Evolutionary conservation across 2,329 filamentous ascomycete species (phyloP), one percentile per base, ranked within the genome.

Genomic region (Paracoccidioides lutzii): DNA sequence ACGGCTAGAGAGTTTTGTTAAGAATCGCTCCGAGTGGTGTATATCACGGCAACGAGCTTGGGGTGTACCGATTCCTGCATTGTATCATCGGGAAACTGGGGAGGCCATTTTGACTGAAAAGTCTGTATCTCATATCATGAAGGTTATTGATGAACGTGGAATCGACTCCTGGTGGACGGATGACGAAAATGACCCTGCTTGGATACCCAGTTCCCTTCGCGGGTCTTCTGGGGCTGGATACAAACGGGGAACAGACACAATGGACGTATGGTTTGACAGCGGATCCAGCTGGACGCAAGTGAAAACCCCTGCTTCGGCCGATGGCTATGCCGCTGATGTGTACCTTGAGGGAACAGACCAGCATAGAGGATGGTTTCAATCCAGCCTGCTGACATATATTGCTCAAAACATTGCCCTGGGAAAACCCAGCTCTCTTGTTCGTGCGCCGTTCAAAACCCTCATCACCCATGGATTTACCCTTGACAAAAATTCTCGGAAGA

Each of bases 251-350:
- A 87, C 78, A 45, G 93, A 98, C 65, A 98, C 93, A 0, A 98
- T 98, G 93, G 93, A 98, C 69, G 93, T 98, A 8, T 98, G 93
- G 93, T 98, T 98, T 63, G 93, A 98, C 69, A 97, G 93, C 61
- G 93, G 93, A 5, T 95, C 87, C 52, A 95, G 89, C 65, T 98
- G 93, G 93, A 86, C 80, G 2, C 73, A 74, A 40, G 72, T 80
- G 40, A 66, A 68, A 55, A 59, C 61, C 3, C 69, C 70, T 32
- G 65, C 62, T 7, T 64, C 64, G 46, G 60, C 57, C 28, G 62
- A 65, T 10, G 66, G 62, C 30, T 65, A 63, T 42, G 69, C 67
- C 30, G 89, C 89, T 0, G 90, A 98, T 67, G 80, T 97, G 30
- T 97, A 95, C 67, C 79, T 97, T 2, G 93, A 98, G 73, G 93